Evolutionary conservation across 768 basidiomycete genomes (phyloP), one percentile per base, ranked within the genome.

Genomic region (Tulasnella sp.): DNA sequence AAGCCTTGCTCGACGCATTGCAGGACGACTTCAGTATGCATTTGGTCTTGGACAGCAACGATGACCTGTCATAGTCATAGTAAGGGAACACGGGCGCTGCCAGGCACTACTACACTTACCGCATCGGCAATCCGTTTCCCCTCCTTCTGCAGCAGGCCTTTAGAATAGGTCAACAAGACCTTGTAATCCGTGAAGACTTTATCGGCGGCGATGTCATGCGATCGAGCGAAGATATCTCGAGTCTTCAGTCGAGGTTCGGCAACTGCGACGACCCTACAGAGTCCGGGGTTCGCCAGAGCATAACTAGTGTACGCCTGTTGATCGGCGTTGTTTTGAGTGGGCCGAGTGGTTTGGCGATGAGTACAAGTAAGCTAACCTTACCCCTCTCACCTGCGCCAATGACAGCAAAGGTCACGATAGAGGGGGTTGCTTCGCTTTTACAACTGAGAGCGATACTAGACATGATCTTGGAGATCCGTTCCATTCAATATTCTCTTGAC

Each of bases 321-420:
- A 50, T 12, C 51, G 12, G 22, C 4, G 41, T 22, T 5, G 3
- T 8, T 34, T 25, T 38, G 30, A 43, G n/a, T n/a, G n/a, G n/a
- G n/a, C n/a, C n/a, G 29, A 30, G 12, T n/a, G 2, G 10, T 31
- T 50, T 45, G 27, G 38, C 43, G 31, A 38, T 19, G 51, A 15
- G 51, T 49, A 60, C n/a, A 42, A 3, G 7, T 29, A 19, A 27
- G 62, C 71, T 34, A 62, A 88, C 89, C 73, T 75, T 77, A 53
- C 90, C 91, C 57, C 91, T 81, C 68, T 87, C 82, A 4, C 91
- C 91, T 65, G 87, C 89, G 19, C 91, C 91, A 30, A 93, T 70
- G 61, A 92, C 73, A 12, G 81, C 88, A 34, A 92, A 64, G 0
- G 87, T 91, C 48, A 91, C 72, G 10, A 82, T 79, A 24, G 41